Evolutionary conservation across 345 rosid species (phyloP), one percentile per base, ranked within the genome.

Genomic region (Pistacia integerrima): DNA sequence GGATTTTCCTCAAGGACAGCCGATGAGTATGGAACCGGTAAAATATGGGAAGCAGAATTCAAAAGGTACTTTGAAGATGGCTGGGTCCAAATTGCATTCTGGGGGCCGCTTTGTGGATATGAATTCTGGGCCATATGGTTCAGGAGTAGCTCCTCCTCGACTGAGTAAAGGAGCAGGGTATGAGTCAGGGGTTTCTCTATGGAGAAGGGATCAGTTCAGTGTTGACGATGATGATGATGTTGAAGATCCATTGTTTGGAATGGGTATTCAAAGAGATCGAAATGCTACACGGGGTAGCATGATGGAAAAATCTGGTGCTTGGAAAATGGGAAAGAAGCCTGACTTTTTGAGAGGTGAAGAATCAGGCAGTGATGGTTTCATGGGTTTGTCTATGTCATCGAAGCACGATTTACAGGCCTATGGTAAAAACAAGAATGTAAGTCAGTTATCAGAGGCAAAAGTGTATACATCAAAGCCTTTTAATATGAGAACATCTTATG

Each of bases 231-330:
- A 69, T 35, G 76, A 90, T 70, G 91, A 80, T 69, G 78, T 61
- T 78, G 90, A 90, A 64, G 91, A 89, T 64, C 88, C 92, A 69
- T 79, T 90, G 62, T 91, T 87, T 86, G 92, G 90, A 75, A 83
- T 75, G 76, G 91, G 91, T 79, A 62, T 83, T 58, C 87, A 82
- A 35, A 89, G 79, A 79, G 85, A 85, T 64, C 84, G 71, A 67
- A 88, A 84, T 83, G 76, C 48, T 70, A 63, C 74, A 57, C 77
- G 57, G 35, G 78, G 78, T 74, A 57, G 75, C 77, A 33, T 61
- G 62, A 65, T 72, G 57, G 87, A 80, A 38, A 92, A 84, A 79
- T 76, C 90, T 64, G 84, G 90, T 70, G 67, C 77, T 75, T 74
- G 72, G 75, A 90, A 81, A 84, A 82, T 60, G 49, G 85, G 90